Percentiles rank a stretch among this genome's conserved stretches.
These are phyloP conservation scores for Mycena amicta DNA, from an alignment of 768 basidiomycete genomes.

Conservation along the genomic window DNA sequence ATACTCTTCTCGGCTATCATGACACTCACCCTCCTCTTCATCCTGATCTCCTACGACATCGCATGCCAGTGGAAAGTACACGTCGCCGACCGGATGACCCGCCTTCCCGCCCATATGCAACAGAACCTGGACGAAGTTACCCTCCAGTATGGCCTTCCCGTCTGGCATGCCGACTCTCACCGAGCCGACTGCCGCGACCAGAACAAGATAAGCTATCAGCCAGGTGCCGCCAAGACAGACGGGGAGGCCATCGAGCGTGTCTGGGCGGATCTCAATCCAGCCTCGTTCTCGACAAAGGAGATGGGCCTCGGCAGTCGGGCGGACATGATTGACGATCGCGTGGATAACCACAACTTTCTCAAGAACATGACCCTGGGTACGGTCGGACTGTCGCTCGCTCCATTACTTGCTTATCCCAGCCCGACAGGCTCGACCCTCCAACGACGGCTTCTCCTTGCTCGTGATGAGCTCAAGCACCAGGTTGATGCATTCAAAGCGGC, in stretches of 20 bases:
- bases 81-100: background rate
- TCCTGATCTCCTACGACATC: conserved; percentile 26
- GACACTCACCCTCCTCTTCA: background rate
- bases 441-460: conserved; percentile 10
- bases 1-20: conserved; percentile 21
- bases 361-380: conserved; percentile 12
- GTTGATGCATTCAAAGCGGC: conserved; percentile 2
- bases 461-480: conserved; percentile 8
- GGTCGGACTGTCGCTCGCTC: background rate
- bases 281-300: conserved; percentile 29
- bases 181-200: conserved; percentile 5
- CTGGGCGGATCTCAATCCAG: conserved; percentile 31
- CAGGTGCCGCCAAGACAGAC: conserved; percentile 12
- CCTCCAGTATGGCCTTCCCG: conserved; percentile 9
- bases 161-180: conserved; percentile 22
- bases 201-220: conserved; percentile 15
- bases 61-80: conserved; percentile 27
- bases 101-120: background rate
- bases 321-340: conserved; percentile 30
- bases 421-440: conserved; percentile 4
- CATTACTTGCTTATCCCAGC: background rate
- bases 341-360: conserved; percentile 24
- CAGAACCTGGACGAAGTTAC: background rate
- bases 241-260: conserved; percentile 24
- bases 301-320: conserved; percentile 29